Conservation (phyloP, 805 yeast species). For the Tetrapisispora iriomotensis region DNA sequence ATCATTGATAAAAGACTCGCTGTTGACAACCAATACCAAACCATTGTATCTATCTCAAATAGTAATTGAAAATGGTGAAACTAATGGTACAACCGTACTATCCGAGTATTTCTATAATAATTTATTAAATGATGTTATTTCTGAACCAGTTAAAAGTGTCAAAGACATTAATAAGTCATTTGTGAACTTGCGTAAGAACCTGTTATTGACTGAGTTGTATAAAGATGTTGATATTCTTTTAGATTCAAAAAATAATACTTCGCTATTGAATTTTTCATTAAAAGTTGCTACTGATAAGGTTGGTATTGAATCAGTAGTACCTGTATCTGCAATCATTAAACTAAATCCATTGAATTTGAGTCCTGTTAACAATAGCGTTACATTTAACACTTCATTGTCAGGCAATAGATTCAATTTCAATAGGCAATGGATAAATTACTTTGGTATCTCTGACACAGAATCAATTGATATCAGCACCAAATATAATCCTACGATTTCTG, state of each 20-base stretch:
- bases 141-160: slow-evolving; percentile 36
- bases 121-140: slow-evolving; percentile 36
- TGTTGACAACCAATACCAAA: slow-evolving; percentile 5
- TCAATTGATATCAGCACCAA: slow-evolving; percentile 38
- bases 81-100: slow-evolving; percentile 20
- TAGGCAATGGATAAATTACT: slow-evolving; percentile 37
- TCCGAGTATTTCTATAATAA: slow-evolving; percentile 38
- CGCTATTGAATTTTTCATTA: slow-evolving; percentile 5
- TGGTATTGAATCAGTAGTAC: slow-evolving; percentile 32
- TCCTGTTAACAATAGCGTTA: slow-evolving; percentile 14
- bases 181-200: slow-evolving; percentile 27
- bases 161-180: slow-evolving; percentile 30
- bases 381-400: slow-evolving; percentile 26
- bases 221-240: slow-evolving; percentile 32
- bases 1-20: not conserved
- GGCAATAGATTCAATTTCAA: slow-evolving; percentile 29
- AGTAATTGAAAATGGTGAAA: slow-evolving; percentile 14
- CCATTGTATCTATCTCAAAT: slow-evolving; percentile 16
- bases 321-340: slow-evolving; percentile 37
- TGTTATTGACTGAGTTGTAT: slow-evolving; percentile 39
- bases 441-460: slow-evolving; percentile 51
- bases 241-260: slow-evolving; percentile 30
- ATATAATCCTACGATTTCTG: slow-evolving; percentile 39
- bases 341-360: slow-evolving; percentile 28
- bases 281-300: slow-evolving; percentile 21